A percentile compares a stretch with the other conserved stretches of the same genome.
These are phyloP conservation scores for Phalaenopsis hybrid DNA, from an alignment of 116 monocot genomes.

Conservation along the genomic window DNA sequence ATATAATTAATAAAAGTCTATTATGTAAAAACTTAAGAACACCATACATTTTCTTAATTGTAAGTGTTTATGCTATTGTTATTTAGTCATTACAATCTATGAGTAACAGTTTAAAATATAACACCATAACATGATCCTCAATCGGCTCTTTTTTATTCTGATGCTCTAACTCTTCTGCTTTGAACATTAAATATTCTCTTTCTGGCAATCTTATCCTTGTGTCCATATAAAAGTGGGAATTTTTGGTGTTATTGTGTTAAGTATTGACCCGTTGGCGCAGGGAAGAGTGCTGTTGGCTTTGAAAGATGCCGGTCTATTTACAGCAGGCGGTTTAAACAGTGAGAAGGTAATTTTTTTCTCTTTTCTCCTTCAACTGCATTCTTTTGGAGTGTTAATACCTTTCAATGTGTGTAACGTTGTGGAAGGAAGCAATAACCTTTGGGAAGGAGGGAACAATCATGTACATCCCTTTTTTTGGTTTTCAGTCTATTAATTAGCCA, in stretches of 20 bases:
- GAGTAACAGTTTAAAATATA: not conserved
- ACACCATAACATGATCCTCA: not conserved
- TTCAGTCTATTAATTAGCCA: no score
- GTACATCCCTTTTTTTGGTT: no score
- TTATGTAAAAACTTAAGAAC: not conserved
- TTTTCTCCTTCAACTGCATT: not conserved
- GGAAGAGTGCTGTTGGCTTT: slow-evolving; percentile 46
- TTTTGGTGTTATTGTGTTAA: slow-evolving; percentile 4
- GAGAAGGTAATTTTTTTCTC: slow-evolving; percentile 28
- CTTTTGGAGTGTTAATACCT: not conserved
- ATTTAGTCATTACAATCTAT: not conserved
- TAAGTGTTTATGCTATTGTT: not conserved
- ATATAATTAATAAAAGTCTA: not conserved
- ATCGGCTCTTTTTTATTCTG: not conserved
- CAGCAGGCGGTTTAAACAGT: slow-evolving; percentile 32
- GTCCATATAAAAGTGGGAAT: not conserved
- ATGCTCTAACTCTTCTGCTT: not conserved
- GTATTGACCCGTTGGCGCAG: slow-evolving; percentile 15
- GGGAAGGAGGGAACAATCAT: no score
- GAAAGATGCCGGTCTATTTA: slow-evolving; percentile 45
- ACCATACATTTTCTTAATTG: not conserved
- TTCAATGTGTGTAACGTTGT: not conserved
- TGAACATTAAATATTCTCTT: not conserved
- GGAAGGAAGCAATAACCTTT: no score
- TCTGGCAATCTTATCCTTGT: not conserved